These are phyloP conservation scores for Apophysomyces trapeziformis DNA, from an alignment of 371 early-diverging fungal genomes.

Conservation along the genomic window DNA sequence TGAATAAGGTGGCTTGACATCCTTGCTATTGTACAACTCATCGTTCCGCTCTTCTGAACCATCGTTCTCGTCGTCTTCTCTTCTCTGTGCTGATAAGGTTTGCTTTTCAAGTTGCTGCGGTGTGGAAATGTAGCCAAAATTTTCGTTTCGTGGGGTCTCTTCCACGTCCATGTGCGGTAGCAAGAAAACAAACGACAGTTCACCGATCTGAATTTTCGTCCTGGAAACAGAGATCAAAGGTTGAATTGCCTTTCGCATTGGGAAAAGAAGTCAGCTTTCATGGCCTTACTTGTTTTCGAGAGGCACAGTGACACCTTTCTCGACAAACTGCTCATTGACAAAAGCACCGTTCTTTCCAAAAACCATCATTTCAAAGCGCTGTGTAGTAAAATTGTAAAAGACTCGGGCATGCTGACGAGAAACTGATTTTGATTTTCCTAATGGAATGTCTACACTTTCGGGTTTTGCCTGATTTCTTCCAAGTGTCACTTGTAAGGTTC, in stretches of 20 bases:
- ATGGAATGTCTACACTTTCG: constrained; percentile 77
- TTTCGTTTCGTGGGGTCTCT: constrained; percentile 24
- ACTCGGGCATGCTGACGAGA: constrained; percentile 85
- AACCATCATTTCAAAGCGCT: constrained; percentile 83
- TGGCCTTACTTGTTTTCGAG: constrained; percentile 66
- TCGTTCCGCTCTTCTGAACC: constrained; percentile 15
- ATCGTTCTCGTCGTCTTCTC: constrained; percentile 22
- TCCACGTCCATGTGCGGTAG: constrained; percentile 60
- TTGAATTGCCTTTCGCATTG: background rate
- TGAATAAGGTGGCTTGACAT: constrained; percentile 79
- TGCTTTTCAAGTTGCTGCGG: constrained; percentile 47
- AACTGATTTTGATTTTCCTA: constrained; percentile 83
- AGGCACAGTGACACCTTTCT: constrained; percentile 70
- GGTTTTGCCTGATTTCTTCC: constrained; percentile 69
- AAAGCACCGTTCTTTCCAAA: constrained; percentile 89
- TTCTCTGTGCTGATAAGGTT: constrained; percentile 10
- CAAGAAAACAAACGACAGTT: constrained; percentile 76
- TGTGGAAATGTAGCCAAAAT: constrained; percentile 37
- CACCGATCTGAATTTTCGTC: constrained; percentile 82
- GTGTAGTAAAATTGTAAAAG: constrained; percentile 79
- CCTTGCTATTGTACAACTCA: constrained; percentile 1
- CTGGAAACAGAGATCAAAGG: constrained; percentile 29
- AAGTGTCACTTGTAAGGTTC: constrained; percentile 75
- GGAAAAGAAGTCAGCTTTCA: background rate
- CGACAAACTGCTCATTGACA: constrained; percentile 78